phyloP scores from a whole-genome alignment of 257 asterid genomes.

The Plantago ovata region DNA sequence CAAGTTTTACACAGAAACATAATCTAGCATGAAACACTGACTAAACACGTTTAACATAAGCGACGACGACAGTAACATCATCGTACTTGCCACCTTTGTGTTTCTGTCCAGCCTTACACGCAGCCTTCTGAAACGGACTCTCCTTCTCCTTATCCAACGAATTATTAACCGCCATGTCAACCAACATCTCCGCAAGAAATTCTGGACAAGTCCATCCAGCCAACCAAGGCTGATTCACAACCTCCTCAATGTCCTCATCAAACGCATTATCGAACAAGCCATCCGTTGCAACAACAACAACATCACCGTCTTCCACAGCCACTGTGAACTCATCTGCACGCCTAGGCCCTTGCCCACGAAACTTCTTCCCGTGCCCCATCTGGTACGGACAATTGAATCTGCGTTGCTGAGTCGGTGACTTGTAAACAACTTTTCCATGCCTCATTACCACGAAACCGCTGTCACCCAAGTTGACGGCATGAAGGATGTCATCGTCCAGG shows the following conservation, averaged over 20 bases:
- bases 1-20: no score
- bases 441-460: conserved; percentile 38
- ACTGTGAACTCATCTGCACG: conserved; percentile 25
- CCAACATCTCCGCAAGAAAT: no score
- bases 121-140: no score
- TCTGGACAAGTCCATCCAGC: no score
- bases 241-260: conserved; percentile 20
- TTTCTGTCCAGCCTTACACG: no score
- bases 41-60: no score
- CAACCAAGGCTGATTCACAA: no score
- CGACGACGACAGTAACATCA: no score
- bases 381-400: conserved; percentile 38
- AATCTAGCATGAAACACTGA: no score
- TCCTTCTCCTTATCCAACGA: no score
- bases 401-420: conserved; percentile 24
- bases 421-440: conserved; percentile 17
- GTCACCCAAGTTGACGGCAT: conserved; percentile 42
- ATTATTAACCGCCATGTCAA: no score
- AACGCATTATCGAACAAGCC: conserved; percentile 46
- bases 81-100: no score
- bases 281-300: conserved; percentile 40
- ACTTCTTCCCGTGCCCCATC: conserved; percentile 1
- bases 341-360: background rate
- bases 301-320: conserved; percentile 29
- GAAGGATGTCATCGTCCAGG: conserved; percentile 6